Conservation (phyloP, 73 alveolate genomes). For the Paramecium sexaurelia region DNA sequence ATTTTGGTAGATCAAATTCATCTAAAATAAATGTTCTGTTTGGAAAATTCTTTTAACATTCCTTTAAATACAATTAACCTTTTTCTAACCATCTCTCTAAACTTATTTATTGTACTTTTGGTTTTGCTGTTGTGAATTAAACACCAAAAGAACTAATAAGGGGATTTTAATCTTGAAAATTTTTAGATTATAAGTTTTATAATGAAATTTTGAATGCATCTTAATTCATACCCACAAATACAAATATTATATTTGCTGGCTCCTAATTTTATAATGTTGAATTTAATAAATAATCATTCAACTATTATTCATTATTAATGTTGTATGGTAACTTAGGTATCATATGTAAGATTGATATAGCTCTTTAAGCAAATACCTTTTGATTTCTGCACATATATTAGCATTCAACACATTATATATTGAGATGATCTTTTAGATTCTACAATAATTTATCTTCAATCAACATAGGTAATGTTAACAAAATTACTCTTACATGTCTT, state of each 20-base stretch:
- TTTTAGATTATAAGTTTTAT: background rate
- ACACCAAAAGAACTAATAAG: background rate
- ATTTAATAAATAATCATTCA: background rate
- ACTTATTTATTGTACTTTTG: background rate
- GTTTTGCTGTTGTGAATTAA: background rate
- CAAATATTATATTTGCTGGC: slow-evolving; percentile 9
- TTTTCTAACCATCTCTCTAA: background rate
- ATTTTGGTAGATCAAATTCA: background rate
- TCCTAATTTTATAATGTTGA: background rate
- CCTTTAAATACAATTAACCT: background rate
- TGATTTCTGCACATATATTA: slow-evolving; percentile 30
- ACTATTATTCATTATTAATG: background rate
- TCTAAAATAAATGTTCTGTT: background rate
- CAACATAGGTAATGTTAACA: background rate
- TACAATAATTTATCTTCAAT: background rate
- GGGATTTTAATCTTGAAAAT: background rate
- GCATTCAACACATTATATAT: background rate
- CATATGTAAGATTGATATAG: background rate
- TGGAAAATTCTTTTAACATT: slow-evolving; percentile 7
- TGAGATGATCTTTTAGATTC: background rate
- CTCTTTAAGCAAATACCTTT: background rate
- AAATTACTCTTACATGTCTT: background rate
- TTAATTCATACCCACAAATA: background rate
- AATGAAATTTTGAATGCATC: background rate
- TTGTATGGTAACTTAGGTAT: background rate